Base-by-base conservation (phyloP, 225 moss, liverwort and hornwort genomes). In the Pseudoscleropodium purum region DNA sequence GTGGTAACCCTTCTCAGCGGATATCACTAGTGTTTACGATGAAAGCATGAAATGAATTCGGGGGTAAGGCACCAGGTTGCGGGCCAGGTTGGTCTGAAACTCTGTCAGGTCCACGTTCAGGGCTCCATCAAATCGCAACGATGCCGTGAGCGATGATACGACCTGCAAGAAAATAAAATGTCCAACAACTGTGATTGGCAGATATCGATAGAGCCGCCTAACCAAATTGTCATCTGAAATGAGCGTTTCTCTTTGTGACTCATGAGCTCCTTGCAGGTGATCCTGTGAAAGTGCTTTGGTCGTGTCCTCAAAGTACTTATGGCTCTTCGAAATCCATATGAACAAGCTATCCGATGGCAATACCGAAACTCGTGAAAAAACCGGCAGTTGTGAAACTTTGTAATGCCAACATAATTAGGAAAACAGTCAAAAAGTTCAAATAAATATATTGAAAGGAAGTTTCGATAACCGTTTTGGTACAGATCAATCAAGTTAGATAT, bases 41-140 rank as follows among this genome's bases (percentile, higher is more conserved):
- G 94, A 94, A n/a, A 97, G 92, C 95, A 95, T 96, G 86, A 96
- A 96, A 60, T 97, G 96, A 41, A 96, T 95, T 49, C 96, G 47
- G 93, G 93, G 97, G 82, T 97, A 97, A 3, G 97, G 97, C 29
- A 96, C 96, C 85, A 97, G 89, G 60, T 97, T 97, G 49, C 96
- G 97, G 24, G 95, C 96, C 85, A 97, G 89, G 60, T 97, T 97
- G 49, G 95, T 95, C 84, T 97, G 95, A 81, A 97, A 96, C 85
- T 96, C 94, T 45, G 94, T 96, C 45, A 95, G 86, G 37, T 95
- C 93, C 79, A 95, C 93, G 73, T 97, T 95, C 93, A 97, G 89
- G 45, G 97, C 96, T 84, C 96, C 97, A 65, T 96, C 94, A 60
- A 95, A 97, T 20, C 97, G 94, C 87, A 96, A 88, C 13, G 92